A percentile compares a stretch with the other conserved stretches of the same genome.
Evolutionary conservation across 345 rosid genomes (phyloP).

Genomic region (Camelina sativa): DNA sequence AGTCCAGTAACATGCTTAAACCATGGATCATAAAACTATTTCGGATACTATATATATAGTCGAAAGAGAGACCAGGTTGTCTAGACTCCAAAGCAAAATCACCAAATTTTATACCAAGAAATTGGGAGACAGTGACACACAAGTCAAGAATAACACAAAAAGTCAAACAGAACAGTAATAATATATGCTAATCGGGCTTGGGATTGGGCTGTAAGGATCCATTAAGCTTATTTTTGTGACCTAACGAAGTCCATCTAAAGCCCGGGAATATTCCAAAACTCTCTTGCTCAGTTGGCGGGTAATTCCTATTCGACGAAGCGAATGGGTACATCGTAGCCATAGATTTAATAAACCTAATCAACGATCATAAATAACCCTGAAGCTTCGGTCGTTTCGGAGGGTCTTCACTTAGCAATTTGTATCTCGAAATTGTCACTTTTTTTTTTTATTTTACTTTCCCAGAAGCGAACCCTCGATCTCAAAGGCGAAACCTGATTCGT

Average conservation of each 20-base stretch:
- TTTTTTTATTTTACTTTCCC: constrained; percentile 4
- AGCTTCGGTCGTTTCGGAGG: constrained; percentile 5
- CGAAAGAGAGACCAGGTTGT: constrained; percentile 16
- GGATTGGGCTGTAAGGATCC: background rate
- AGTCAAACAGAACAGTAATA: constrained; percentile 36
- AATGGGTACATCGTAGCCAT: constrained; percentile 22
- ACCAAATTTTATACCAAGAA: constrained; percentile 27
- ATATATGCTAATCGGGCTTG: background rate
- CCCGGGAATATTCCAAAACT: constrained; percentile 13
- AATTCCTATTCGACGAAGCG: background rate
- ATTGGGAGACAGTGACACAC: background rate
- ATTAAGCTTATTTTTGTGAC: background rate
- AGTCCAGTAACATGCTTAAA: background rate
- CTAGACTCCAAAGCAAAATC: constrained; percentile 13
- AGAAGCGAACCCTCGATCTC: constrained; percentile 26
- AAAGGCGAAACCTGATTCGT: constrained; percentile 59
- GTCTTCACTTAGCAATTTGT: constrained; percentile 3
- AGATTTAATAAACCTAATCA: background rate
- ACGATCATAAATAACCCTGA: constrained; percentile 6
- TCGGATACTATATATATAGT: background rate
- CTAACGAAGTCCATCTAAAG: constrained; percentile 13
- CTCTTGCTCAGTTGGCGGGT: constrained; percentile 29
- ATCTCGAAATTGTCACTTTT: background rate
- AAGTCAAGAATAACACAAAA: background rate
- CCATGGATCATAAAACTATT: background rate